Percentiles rank a stretch among this genome's conserved stretches.
phyloP scores from a whole-genome alignment of 2,329 filamentous ascomycete species.

The Hortaea sp. region DNA sequence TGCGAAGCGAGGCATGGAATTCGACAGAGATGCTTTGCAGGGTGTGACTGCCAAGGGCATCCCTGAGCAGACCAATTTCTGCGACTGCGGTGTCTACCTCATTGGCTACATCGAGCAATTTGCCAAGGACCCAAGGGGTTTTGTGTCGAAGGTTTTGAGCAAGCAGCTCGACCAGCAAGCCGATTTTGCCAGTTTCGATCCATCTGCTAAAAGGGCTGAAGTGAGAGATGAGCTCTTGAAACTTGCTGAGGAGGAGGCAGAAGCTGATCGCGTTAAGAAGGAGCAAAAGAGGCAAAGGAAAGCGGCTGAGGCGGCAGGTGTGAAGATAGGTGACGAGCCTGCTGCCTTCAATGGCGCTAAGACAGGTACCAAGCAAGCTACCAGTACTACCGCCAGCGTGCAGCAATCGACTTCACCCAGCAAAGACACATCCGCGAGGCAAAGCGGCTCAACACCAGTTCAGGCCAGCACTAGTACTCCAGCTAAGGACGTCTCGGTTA shows the following conservation, averaged over 20 bases:
- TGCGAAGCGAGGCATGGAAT: slow-evolving; percentile 45
- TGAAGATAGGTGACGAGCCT: background rate
- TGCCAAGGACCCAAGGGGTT: slow-evolving; percentile 60
- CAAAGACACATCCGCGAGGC: too few relatives aligned
- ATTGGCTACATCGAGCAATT: slow-evolving; percentile 79
- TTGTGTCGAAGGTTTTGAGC: slow-evolving; percentile 56
- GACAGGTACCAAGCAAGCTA: too few relatives aligned
- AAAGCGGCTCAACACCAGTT: too few relatives aligned
- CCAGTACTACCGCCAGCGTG: too few relatives aligned
- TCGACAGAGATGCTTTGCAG: slow-evolving; percentile 37
- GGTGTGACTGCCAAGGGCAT: slow-evolving; percentile 65
- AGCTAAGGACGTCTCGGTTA: too few relatives aligned
- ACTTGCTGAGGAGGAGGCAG: slow-evolving; percentile 50
- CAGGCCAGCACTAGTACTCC: too few relatives aligned
- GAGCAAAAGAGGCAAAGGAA: slow-evolving; percentile 12
- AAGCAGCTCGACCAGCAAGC: slow-evolving; percentile 48
- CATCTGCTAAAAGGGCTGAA: slow-evolving; percentile 50
- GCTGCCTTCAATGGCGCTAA: background rate
- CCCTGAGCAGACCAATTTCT: slow-evolving; percentile 72
- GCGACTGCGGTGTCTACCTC: slow-evolving; percentile 82
- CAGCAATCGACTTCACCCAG: too few relatives aligned
- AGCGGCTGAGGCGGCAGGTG: background rate
- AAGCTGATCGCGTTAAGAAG: slow-evolving; percentile 29
- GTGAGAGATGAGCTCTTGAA: slow-evolving; percentile 58
- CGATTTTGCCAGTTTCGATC: slow-evolving; percentile 46